Percentiles rank a stretch among this genome's conserved stretches.
Evolutionary conservation across 2,329 filamentous ascomycete genomes (phyloP).

Genomic region (Cladosporium halotolerans): DNA sequence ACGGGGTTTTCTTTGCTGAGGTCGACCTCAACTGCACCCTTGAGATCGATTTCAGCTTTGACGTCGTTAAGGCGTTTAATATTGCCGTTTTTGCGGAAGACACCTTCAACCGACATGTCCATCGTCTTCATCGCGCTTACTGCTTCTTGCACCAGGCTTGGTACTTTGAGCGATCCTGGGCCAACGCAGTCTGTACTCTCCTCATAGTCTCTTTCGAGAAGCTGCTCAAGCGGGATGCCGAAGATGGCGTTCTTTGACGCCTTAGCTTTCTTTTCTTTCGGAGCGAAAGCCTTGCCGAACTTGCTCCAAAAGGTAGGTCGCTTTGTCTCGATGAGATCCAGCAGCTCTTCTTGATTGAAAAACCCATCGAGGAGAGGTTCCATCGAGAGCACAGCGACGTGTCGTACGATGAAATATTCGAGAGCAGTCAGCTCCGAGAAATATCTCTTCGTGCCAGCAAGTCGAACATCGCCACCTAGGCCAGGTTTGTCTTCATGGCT

Average conservation of each 20-base stretch:
- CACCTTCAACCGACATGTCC: slow-evolving; percentile 97
- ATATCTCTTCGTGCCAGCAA: slow-evolving; percentile 66
- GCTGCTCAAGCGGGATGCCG: slow-evolving; percentile 76
- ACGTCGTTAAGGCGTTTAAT: slow-evolving; percentile 88
- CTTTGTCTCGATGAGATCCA: slow-evolving; percentile 86
- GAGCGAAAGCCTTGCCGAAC: slow-evolving; percentile 79
- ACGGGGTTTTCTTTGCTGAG: slow-evolving; percentile 85
- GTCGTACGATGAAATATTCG: slow-evolving; percentile 95
- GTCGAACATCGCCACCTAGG: slow-evolving; percentile 31
- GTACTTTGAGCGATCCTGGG: slow-evolving; percentile 81
- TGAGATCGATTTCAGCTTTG: slow-evolving; percentile 76
- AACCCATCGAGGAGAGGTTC: slow-evolving; percentile 83
- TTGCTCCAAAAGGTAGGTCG: slow-evolving; percentile 98
- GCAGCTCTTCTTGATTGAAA: slow-evolving; percentile 88
- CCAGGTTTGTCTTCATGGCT: slow-evolving; percentile 43
- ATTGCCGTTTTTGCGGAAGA: slow-evolving; percentile 98
- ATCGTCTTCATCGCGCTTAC: slow-evolving; percentile 95
- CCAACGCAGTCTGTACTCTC: slow-evolving; percentile 98
- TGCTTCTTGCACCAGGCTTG: slow-evolving; percentile 89
- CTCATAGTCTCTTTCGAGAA: slow-evolving; percentile 88
- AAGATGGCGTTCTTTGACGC: slow-evolving; percentile 90
- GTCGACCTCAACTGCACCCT: slow-evolving; percentile 78
- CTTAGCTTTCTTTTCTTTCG: slow-evolving; percentile 63
- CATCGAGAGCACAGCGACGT: slow-evolving; percentile 91
- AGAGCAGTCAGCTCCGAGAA: slow-evolving; percentile 93